Conservation (phyloP, 768 basidiomycete genomes). For the Amyloporia xantha region DNA sequence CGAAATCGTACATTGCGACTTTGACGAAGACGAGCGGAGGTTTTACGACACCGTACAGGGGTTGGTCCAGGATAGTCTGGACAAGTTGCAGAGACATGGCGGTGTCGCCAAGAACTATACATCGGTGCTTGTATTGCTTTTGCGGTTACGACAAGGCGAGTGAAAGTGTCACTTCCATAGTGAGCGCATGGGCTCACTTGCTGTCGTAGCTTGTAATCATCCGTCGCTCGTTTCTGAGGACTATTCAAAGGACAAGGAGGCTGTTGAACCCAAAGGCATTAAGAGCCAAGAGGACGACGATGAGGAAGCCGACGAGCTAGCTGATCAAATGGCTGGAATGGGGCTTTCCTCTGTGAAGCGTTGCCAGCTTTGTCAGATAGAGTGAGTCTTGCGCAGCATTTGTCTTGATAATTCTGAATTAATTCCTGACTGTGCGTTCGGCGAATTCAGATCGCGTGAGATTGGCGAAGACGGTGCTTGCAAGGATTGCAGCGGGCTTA, state of each 20-base stretch:
- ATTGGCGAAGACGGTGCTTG: conserved; percentile 34
- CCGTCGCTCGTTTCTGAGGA: conserved; percentile 77
- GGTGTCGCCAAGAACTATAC: conserved; percentile 57
- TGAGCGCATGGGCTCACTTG: too few species aligned
- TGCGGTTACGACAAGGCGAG: conserved; percentile 86
- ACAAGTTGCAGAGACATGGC: conserved; percentile 53
- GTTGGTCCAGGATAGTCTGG: conserved; percentile 32
- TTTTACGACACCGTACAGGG: conserved; percentile 67
- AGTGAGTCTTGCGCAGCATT: conserved; percentile 50
- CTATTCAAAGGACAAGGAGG: conserved; percentile 67
- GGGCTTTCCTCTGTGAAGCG: conserved; percentile 52
- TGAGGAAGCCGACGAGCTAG: conserved; percentile 67
- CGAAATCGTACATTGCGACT: conserved; percentile 66
- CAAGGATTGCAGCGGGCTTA: conserved; percentile 48
- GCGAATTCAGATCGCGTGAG: conserved; percentile 11
- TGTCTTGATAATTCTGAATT: neutral
- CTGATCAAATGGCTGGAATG: conserved; percentile 63
- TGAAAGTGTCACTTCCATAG: neutral
- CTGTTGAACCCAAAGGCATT: conserved; percentile 57
- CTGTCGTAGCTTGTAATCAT: conserved; percentile 77
- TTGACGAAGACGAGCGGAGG: conserved; percentile 65
- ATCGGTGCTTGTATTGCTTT: conserved; percentile 59
- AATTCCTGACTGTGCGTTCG: neutral
- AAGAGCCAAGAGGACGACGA: conserved; percentile 49
- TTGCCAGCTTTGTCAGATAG: conserved; percentile 71